These are phyloP conservation scores for Erodium chrysanthum DNA, from an alignment of 441 rosid species.

Conservation along the genomic window DNA sequence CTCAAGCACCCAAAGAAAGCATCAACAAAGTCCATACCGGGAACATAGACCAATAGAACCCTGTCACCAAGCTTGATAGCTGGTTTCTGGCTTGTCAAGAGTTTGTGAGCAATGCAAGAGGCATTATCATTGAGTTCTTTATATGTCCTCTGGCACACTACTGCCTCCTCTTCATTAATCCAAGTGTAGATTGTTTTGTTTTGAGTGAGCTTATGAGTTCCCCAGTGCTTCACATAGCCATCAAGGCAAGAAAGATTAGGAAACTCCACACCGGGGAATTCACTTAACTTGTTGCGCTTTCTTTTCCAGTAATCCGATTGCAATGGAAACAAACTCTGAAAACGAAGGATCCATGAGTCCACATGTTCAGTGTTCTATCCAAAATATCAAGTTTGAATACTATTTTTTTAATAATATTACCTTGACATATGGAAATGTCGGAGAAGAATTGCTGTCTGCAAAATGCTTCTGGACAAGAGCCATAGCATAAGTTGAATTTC, in stretches of 20 bases:
- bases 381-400: background rate
- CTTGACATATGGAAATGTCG: constrained; percentile 46
- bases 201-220: constrained; percentile 28
- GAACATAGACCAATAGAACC: constrained; percentile 50
- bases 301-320: constrained; percentile 24
- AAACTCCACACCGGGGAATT: constrained; percentile 41
- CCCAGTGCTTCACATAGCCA: constrained; percentile 57
- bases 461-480: constrained; percentile 54
- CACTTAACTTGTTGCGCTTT: constrained; percentile 28
- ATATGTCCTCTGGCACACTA: constrained; percentile 37
- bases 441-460: constrained; percentile 32
- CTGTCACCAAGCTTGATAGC: constrained; percentile 50
- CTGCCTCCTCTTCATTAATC: constrained; percentile 48
- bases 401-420: constrained; percentile 20
- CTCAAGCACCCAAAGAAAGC: constrained; percentile 65
- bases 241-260: constrained; percentile 47
- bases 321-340: constrained; percentile 46
- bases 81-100: constrained; percentile 41
- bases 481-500: constrained; percentile 63
- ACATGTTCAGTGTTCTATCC: constrained; percentile 1
- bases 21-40: constrained; percentile 59
- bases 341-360: background rate
- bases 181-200: constrained; percentile 42
- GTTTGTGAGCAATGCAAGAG: constrained; percentile 41
- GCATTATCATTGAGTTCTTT: constrained; percentile 43